Conservation (phyloP, 2,329 filamentous ascomycete genomes). For the Proliferodiscus dingleyae region DNA sequence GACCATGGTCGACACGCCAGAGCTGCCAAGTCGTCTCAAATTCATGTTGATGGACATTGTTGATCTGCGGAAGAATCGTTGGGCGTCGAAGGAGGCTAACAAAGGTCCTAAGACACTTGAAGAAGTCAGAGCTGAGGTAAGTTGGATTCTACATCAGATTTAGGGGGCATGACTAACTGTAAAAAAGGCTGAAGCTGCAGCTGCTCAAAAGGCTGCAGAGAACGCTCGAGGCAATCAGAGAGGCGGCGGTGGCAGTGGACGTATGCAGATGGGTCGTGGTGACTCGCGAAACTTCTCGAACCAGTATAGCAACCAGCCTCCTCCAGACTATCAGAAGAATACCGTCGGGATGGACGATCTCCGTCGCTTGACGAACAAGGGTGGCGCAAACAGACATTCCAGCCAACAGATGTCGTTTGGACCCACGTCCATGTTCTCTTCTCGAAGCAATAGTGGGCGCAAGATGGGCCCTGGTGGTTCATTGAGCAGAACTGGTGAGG, state of each 20-base stretch:
- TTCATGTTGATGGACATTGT: constrained; percentile 97
- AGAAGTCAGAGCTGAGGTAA: constrained; percentile 77
- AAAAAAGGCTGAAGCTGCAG: constrained; percentile 61
- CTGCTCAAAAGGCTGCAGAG: constrained; percentile 78
- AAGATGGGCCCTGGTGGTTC: constrained; percentile 71
- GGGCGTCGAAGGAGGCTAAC: constrained; percentile 81
- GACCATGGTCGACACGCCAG: constrained; percentile 71
- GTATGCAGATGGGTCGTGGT: constrained; percentile 71
- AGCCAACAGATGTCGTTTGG: constrained; percentile 64
- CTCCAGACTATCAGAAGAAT: constrained; percentile 66
- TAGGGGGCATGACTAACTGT: constrained; percentile 24
- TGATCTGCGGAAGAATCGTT: constrained; percentile 72
- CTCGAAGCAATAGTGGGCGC: constrained; percentile 86
- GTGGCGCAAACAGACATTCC: constrained; percentile 49
- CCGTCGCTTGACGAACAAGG: constrained; percentile 68
- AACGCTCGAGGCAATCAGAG: constrained; percentile 56
- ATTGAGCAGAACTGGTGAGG: constrained; percentile 69
- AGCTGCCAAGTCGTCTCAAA: constrained; percentile 78
- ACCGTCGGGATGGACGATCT: constrained; percentile 90
- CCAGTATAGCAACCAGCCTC: constrained; percentile 65
- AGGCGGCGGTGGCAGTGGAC: constrained; percentile 58
- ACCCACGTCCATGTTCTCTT: constrained; percentile 80
- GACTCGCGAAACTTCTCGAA: constrained; percentile 81
- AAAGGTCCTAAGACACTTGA: constrained; percentile 97
- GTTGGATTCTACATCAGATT: constrained; percentile 26